Evolutionary conservation across 768 basidiomycete genomes (phyloP), one percentile per base, ranked within the genome.

Genomic region (Tylopilus intermedius): DNA sequence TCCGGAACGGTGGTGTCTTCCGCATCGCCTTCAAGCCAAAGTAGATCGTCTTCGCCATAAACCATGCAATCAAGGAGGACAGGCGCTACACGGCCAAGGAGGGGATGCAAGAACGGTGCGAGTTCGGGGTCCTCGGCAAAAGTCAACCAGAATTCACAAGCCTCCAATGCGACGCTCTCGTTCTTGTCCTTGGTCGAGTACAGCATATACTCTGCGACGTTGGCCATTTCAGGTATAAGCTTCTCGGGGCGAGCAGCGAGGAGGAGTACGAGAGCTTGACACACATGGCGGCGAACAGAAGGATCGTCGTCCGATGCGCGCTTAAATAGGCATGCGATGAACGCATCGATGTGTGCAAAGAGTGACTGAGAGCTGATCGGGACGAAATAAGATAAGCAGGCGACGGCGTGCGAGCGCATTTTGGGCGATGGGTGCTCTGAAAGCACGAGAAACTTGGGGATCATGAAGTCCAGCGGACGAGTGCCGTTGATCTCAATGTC

Each of bases 131-230:
- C 93, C 68, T 99, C 96, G 14, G 96, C 94, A 65, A 99, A 98
- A 1, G 94, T 96, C 55, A 99, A 78, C 96, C 96, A 99, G 71
- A 99, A 99, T 77, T 99, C 96, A 78, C 94, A 96, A 22, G 96
- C 96, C 73, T 99, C 96, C 45, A 99, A 78, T 2, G 95, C 94
- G 49, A 93, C 95, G 56, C 86, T 88, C 72, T 97, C 94, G 68
- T 97, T 93, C 73, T 90, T 89, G 76, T 97, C 94, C 72, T 94
- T 94, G 13, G 93, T 97, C 26, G 93, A 95, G 73, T 94, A 98
- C 37, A 98, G 79, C 92, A 99, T 98, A 71, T 96, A 99, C 68
- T 96, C 93, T 26, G 95, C 94, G 39, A 99, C 96, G 60, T 92
- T 93, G 22, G 75, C 68, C 80, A 99, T 90, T 68, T 97, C 93